These are phyloP conservation scores for Carex kokanica DNA, from an alignment of 176 grass and related monocot genomes.

Conservation along the genomic window DNA sequence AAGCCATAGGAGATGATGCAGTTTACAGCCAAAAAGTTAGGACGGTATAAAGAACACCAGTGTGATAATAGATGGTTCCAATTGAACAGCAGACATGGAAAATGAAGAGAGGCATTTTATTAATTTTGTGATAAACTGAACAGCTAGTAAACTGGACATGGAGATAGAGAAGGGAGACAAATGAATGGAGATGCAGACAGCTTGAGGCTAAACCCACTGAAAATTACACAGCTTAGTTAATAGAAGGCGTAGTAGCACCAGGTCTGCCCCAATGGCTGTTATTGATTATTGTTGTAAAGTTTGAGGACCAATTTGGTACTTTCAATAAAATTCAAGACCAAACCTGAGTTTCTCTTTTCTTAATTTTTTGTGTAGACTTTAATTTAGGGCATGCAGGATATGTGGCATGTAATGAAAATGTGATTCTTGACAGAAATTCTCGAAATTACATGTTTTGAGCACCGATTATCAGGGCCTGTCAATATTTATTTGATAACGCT, in stretches of 20 bases:
- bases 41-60: neutral
- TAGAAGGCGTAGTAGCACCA: neutral
- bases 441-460: neutral
- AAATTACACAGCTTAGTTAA: neutral
- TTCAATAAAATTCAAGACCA: neutral
- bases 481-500: neutral
- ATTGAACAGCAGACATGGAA: neutral
- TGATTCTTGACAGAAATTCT: neutral
- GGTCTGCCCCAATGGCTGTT: too few relatives aligned
- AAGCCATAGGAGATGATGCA: neutral
- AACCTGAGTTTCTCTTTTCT: neutral
- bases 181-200: neutral
- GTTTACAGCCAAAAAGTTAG: neutral
- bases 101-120: neutral
- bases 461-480: neutral
- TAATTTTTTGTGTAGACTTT: neutral
- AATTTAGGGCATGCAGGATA: neutral
- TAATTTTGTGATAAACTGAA: neutral
- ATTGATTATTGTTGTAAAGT: neutral
- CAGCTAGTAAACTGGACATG: neutral
- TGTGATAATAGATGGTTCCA: neutral
- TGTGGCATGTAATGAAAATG: neutral
- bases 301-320: neutral
- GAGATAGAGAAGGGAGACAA: neutral
- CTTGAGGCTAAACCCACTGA: neutral